phyloP scores from a whole-genome alignment of 73 alveolate species.

The Tetrahymena borealis region DNA sequence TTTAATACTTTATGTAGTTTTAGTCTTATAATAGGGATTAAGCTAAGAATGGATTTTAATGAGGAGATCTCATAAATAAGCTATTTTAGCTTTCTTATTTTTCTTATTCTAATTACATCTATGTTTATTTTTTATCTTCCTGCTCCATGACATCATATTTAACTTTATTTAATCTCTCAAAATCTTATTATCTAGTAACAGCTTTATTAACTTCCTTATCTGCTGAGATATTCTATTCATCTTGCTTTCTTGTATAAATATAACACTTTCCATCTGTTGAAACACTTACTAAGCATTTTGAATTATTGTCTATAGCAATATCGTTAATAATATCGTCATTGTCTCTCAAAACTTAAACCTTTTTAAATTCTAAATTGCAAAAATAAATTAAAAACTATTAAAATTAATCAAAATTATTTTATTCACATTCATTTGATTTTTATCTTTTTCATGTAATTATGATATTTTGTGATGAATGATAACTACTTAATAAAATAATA shows the following conservation, averaged over 20 bases:
- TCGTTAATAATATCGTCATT: background rate
- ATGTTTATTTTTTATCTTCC: background rate
- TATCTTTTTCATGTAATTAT: no score
- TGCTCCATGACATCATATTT: background rate
- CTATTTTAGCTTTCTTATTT: background rate
- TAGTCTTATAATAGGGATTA: background rate
- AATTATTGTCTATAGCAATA: background rate
- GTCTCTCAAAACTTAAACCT: background rate
- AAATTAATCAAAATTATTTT: no score
- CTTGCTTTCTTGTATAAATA: background rate
- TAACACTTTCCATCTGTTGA: background rate
- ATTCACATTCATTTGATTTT: no score
- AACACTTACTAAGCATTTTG: background rate
- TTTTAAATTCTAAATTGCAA: background rate
- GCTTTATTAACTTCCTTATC: background rate
- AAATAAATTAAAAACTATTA: no score
- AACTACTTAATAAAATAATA: no score
- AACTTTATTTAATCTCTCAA: background rate
- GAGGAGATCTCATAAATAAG: background rate
- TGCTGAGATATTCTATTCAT: background rate
- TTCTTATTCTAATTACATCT: background rate
- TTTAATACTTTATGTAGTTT: background rate
- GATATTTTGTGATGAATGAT: no score
- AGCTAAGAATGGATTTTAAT: background rate
- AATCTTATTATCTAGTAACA: background rate